phyloP scores from a whole-genome alignment of 257 asterid genomes.

The Solanum chiquidenum region DNA sequence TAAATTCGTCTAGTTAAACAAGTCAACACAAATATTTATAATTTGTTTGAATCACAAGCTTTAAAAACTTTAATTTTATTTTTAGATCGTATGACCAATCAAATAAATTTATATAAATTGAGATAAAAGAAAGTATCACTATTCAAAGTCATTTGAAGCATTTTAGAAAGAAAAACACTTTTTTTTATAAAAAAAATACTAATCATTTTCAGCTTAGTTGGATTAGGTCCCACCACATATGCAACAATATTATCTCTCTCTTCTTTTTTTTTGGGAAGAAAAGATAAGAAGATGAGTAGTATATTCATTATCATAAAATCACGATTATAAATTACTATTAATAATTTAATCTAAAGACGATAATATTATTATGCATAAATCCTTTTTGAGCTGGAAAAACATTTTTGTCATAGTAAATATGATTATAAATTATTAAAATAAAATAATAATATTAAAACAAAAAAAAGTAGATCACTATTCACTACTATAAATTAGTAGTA shows the following conservation, averaged over 20 bases:
- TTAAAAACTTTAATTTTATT: no score
- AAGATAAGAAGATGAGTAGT: not conserved
- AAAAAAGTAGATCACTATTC: not conserved
- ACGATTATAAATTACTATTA: not conserved
- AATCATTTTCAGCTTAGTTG: not conserved
- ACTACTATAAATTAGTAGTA: no score
- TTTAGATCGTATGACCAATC: not conserved
- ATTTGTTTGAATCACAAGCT: not conserved
- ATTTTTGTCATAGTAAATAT: not conserved
- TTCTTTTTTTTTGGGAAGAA: not conserved
- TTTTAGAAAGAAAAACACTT: no score
- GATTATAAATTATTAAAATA: not conserved
- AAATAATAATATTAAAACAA: no score
- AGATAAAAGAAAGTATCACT: not conserved
- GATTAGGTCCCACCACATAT: not conserved
- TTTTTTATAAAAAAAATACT: no score
- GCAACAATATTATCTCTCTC: not conserved
- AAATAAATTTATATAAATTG: no score
- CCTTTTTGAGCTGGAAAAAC: not conserved
- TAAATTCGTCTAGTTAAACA: no score
- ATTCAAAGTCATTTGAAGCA: no score
- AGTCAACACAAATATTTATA: no score
- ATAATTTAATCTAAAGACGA: not conserved
- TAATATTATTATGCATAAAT: not conserved
- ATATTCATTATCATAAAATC: not conserved